These are phyloP conservation scores for Tylopilus vinaceipallidus DNA, from an alignment of 768 basidiomycete genomes.

Conservation along the genomic window DNA sequence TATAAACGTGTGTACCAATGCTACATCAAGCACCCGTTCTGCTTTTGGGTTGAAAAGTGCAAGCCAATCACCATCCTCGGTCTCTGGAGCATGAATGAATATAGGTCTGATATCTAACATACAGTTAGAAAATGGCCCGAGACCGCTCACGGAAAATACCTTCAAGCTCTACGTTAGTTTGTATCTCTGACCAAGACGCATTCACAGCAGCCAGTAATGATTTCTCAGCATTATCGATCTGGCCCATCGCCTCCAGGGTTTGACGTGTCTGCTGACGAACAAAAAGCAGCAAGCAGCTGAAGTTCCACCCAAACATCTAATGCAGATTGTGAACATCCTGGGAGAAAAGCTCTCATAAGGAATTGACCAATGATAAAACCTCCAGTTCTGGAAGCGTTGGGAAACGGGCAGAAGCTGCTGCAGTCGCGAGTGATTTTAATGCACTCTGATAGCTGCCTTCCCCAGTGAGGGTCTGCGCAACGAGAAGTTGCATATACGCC, in stretches of 20 bases:
- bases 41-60: slow-evolving; percentile 82
- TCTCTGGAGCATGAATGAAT: no score
- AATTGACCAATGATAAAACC: background rate
- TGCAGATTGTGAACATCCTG: background rate
- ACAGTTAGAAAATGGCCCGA: no score
- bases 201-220: background rate
- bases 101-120: background rate
- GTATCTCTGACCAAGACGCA: background rate
- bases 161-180: no score
- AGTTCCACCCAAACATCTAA: background rate
- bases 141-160: no score
- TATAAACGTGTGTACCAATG: slow-evolving; percentile 79
- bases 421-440: background rate
- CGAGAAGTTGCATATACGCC: background rate
- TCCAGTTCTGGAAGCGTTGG: background rate
- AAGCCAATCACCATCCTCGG: slow-evolving; percentile 88
- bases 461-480: background rate
- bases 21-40: slow-evolving; percentile 76
- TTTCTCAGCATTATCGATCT: background rate
- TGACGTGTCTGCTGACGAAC: background rate
- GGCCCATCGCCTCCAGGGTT: background rate
- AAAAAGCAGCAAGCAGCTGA: background rate
- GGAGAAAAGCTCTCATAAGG: background rate
- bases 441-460: background rate
- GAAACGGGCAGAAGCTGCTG: background rate